Evolutionary conservation across 371 early-diverging fungal genomes (phyloP).

Genomic region (Coemansia sp.): DNA sequence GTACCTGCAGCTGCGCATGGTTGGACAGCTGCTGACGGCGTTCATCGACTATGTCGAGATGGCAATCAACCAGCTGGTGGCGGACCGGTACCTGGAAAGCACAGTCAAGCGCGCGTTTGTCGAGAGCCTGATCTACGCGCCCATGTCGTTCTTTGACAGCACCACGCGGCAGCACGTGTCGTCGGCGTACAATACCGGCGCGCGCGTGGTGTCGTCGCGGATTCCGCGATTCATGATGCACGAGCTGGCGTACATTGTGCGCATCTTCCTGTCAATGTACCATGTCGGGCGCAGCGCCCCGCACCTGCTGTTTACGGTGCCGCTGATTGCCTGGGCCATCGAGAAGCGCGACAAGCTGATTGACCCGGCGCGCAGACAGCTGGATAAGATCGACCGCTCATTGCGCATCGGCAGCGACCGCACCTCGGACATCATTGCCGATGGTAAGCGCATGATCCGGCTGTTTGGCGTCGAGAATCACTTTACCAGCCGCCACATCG

Average conservation of each 20-base stretch:
- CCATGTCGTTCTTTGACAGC: constrained; percentile 67
- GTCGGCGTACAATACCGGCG: constrained; percentile 3
- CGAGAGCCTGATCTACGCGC: constrained; percentile 52
- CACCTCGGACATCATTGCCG: not conserved
- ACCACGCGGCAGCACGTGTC: constrained; percentile 9
- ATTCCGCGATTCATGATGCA: constrained; percentile 2
- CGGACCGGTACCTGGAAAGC: not conserved
- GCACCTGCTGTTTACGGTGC: constrained; percentile 7
- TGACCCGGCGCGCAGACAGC: not conserved
- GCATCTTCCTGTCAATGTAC: constrained; percentile 7
- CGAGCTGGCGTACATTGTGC: not conserved
- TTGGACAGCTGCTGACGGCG: not conserved
- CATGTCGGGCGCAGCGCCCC: constrained; percentile 12
- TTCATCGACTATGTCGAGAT: not conserved
- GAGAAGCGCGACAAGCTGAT: not conserved
- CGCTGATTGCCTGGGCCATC: constrained; percentile 5
- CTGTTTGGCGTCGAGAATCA: constrained; percentile 4
- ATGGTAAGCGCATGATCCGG: constrained; percentile 15
- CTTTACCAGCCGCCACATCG: constrained; percentile 1
- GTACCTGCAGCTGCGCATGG: constrained; percentile 19
- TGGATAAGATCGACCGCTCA: not conserved
- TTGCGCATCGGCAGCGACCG: not conserved
- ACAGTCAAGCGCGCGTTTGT: constrained; percentile 16
- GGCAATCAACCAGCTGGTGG: not conserved
- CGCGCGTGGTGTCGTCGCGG: not conserved